Evolutionary conservation across 129 eudicot species (phyloP).

Genomic region (Saposhnikovia divaricata): DNA sequence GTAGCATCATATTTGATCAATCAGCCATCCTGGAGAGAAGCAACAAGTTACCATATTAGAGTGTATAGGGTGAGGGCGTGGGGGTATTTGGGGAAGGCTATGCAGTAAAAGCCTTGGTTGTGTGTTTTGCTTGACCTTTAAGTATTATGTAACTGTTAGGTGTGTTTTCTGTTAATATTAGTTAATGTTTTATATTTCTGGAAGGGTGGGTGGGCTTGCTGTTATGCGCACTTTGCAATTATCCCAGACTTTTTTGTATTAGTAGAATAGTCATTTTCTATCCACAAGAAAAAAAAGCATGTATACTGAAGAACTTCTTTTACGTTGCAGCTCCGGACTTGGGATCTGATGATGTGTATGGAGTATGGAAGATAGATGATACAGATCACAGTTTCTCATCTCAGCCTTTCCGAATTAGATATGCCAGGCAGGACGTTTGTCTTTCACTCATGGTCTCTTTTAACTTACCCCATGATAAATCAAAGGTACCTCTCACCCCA

Average conservation of each 20-base stretch:
- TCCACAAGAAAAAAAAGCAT: not conserved
- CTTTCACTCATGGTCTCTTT: constrained; percentile 89
- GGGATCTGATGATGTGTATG: constrained; percentile 71
- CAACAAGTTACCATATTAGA: not conserved
- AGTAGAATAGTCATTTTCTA: not conserved
- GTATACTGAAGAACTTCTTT: constrained; percentile 13
- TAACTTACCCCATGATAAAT: constrained; percentile 65
- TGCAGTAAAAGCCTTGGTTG: not conserved
- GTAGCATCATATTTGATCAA: too few species aligned
- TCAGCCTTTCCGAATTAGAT: constrained; percentile 90
- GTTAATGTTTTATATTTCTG: not conserved
- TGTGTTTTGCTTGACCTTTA: not conserved
- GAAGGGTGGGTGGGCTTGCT: not conserved
- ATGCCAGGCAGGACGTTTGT: constrained; percentile 91
- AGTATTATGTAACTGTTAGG: not conserved
- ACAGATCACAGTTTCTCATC: constrained; percentile 83
- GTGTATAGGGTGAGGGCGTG: not conserved
- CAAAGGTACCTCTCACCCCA: constrained; percentile 49
- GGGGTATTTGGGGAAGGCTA: not conserved
- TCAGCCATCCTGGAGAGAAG: not conserved
- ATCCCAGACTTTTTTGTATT: not conserved
- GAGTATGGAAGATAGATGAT: constrained; percentile 97
- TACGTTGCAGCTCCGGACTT: constrained; percentile 74
- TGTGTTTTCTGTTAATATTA: not conserved
- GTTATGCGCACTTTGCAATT: not conserved